Evolutionary conservation across 2,329 filamentous ascomycete species (phyloP), one percentile per base, ranked within the genome.

Genomic region (Incumbomyces delicatus): DNA sequence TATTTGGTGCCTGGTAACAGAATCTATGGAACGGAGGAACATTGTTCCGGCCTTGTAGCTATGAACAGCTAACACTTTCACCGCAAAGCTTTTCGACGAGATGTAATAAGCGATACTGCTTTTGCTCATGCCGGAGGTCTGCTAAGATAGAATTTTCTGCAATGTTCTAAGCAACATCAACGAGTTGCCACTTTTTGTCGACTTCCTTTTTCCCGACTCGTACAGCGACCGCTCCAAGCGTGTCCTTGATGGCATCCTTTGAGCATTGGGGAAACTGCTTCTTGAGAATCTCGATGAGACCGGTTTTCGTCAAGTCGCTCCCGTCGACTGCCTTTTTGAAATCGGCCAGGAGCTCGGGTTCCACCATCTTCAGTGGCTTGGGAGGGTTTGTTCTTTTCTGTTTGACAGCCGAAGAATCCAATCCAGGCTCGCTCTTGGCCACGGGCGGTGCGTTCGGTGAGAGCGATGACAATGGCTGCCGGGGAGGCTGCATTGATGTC

Each of bases 281-380:
- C 63, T 87, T 86, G 50, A 94, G 64, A 4, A 83, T 73, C 62
- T 90, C 86, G 7, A 87, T 72, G 55, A 92, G 67, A 6, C 84
- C 86, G 1, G 80, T 65, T 65, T 92, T 92, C 33, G 78, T 85
- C 41, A 87, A 69, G 64, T 84, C 76, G 52, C 78, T 83, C 14
- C 80, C 83, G 41, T 80, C 66, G n/a, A 94, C 73, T 1, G 78
- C 78, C 27, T 73, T 67, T 62, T 82, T 88, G 64, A 94, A 87
- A 10, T 81, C 76, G 1, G 71, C 68, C 29, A 87, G 62, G 35
- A 80, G 69, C 8, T 84, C 78, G 1, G 69, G 64, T 2, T 78
- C 74, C 14, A 88, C 72, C 41, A 53, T 49, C 46, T 55, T 57
- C 30, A 52, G 20, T 10, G 53, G 40, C 17, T 56, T 58, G 13